phyloP scores from a whole-genome alignment of 768 basidiomycete genomes.

The Xerocomellus dryophilus region DNA sequence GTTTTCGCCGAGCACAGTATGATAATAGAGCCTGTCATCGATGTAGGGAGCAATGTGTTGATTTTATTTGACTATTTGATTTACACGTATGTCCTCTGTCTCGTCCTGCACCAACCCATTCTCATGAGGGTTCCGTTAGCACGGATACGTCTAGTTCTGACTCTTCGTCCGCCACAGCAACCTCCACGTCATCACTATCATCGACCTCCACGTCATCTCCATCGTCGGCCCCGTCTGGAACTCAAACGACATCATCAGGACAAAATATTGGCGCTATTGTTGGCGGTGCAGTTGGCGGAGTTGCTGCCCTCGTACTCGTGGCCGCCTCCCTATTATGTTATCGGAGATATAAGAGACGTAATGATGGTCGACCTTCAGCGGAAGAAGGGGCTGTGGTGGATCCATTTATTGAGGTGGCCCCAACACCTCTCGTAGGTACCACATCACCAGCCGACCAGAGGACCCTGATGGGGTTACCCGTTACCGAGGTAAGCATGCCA shows the following conservation, averaged over 20 bases:
- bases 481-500: neutral
- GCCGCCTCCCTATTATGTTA: slow-evolving; percentile 4
- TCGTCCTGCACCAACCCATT: neutral
- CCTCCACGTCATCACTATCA: neutral
- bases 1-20: slow-evolving; percentile 4
- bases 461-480: neutral
- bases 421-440: neutral
- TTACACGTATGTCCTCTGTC: slow-evolving; percentile 12
- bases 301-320: neutral
- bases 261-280: slow-evolving; percentile 1
- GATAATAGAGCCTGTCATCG: slow-evolving; percentile 2
- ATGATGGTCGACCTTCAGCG: neutral
- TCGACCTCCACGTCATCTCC: neutral
- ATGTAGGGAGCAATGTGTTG: neutral
- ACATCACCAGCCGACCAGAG: no score
- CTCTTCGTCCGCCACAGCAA: neutral
- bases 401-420: neutral
- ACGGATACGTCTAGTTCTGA: neutral
- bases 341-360: neutral
- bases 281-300: slow-evolving; percentile 5
- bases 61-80: slow-evolving; percentile 17
- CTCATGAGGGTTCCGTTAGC: slow-evolving; percentile 4
- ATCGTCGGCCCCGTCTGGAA: neutral
- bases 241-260: neutral
- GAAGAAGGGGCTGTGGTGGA: neutral